Evolutionary conservation across 2,329 filamentous ascomycete species (phyloP).

Genomic region (Neoarthrinium moseri): DNA sequence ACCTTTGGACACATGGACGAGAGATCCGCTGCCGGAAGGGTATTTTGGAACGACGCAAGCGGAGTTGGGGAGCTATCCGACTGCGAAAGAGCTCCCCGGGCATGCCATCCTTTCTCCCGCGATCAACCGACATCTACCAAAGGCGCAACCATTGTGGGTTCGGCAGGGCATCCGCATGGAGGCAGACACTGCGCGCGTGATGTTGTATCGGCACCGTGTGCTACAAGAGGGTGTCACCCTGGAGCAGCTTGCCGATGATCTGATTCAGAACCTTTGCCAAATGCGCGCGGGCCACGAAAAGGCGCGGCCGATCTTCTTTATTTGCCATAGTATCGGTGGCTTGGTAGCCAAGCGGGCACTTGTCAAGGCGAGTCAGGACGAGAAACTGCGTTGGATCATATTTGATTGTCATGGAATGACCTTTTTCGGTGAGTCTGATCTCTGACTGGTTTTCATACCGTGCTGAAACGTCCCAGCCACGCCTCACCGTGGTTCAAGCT

Average conservation of each 20-base stretch:
- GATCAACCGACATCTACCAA: constrained; percentile 28
- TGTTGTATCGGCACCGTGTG: constrained; percentile 51
- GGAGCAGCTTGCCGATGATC: constrained; percentile 41
- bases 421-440: constrained; percentile 49
- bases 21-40: constrained; percentile 45
- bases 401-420: constrained; percentile 60
- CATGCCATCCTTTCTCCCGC: constrained; percentile 29
- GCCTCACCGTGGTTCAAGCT: constrained; percentile 62
- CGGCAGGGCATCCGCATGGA: constrained; percentile 50
- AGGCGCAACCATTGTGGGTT: constrained; percentile 46
- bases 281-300: constrained; percentile 30
- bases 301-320: constrained; percentile 55
- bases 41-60: constrained; percentile 39
- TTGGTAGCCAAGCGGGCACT: constrained; percentile 58
- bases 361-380: constrained; percentile 40
- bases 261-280: constrained; percentile 41
- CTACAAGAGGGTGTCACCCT: constrained; percentile 40
- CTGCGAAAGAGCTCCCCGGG: constrained; percentile 29
- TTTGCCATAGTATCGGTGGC: constrained; percentile 61
- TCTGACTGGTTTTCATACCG: neutral
- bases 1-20: constrained; percentile 51
- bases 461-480: constrained; percentile 40
- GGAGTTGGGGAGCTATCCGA: constrained; percentile 22
- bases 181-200: constrained; percentile 45
- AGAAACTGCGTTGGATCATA: constrained; percentile 41